A percentile compares a stretch with the other conserved stretches of the same genome.
Conservation (phyloP, 2,329 filamentous ascomycete genomes). For the Epichloe glyceriae region DNA sequence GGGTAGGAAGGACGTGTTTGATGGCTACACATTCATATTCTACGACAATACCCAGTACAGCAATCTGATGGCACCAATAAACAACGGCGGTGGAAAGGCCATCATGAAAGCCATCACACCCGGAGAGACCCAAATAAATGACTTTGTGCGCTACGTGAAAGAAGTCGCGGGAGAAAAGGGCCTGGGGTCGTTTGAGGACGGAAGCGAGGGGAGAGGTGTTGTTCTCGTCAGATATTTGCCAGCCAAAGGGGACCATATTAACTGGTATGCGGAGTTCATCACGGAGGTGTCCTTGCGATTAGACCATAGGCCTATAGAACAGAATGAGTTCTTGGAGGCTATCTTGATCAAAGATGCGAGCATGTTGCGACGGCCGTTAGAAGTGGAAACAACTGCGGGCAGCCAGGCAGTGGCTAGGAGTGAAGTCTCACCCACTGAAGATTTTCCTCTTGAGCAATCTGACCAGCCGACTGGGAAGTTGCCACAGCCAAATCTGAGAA, state of each 20-base stretch:
- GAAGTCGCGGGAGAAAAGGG: slow-evolving; percentile 63
- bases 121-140: slow-evolving; percentile 53
- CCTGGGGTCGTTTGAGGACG: slow-evolving; percentile 48
- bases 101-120: slow-evolving; percentile 49
- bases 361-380: slow-evolving; percentile 54
- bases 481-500: slow-evolving; percentile 5
- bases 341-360: slow-evolving; percentile 71
- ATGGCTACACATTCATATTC: slow-evolving; percentile 82
- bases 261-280: slow-evolving; percentile 60
- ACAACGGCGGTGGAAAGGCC: slow-evolving; percentile 72
- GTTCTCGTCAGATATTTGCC: slow-evolving; percentile 64
- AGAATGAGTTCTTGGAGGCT: slow-evolving; percentile 83
- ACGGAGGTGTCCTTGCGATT: slow-evolving; percentile 56
- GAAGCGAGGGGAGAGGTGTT: slow-evolving; percentile 54
- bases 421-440: background rate
- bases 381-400: slow-evolving; percentile 27
- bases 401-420: slow-evolving; percentile 9
- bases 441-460: slow-evolving; percentile 1
- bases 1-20: slow-evolving; percentile 58
- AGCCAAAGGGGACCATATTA: slow-evolving; percentile 36
- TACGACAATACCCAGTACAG: slow-evolving; percentile 64
- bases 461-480: slow-evolving; percentile 4
- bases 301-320: slow-evolving; percentile 72
- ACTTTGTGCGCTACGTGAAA: slow-evolving; percentile 68
- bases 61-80: slow-evolving; percentile 61